Base-by-base conservation (phyloP, 176 grass and related monocot species). In the Oryza officinalis region DNA sequence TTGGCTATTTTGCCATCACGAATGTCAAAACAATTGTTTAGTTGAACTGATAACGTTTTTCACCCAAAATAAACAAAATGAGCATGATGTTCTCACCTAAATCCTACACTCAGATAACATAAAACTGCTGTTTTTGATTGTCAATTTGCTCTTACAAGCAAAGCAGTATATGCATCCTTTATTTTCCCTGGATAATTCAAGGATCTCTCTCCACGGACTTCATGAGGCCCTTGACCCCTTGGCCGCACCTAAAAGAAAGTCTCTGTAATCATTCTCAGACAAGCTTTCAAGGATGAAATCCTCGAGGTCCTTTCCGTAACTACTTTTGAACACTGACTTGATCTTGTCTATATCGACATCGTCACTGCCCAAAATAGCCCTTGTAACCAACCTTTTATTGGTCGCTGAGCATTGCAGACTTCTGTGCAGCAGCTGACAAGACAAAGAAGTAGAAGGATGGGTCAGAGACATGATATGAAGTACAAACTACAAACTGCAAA, bases 291-390 rank as follows among this genome's bases (percentile, higher is more conserved):
- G 81, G 80, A 98, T 94, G 78, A 88, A 92, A 77, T 96, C 91
- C 46, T 64, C 74, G n/a, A 98, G 43, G 81, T 83, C 90, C 73
- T 69, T 94, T 30, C 87, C 93, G 10, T 79, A 86, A 10, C 75
- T 88, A 46, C 81, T 90, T 83, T 89, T 82, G 72, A 93, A 98
- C 44, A 47, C 77, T 43, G 83, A 69, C 57, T 80, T 95, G 72
- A 98, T 90, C 69, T 95, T 89, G 10, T 80, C 86, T 46, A 95
- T 83, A 30, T 91, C 91, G 18, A 87, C 68, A 41, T 93, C 89
- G 22, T 89, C 87, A 74, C 92, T 72, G 68, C 96, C 96, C 54
- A 98, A 47, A 30, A 95, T 83, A n/a, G 88, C 89, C 74, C 96
- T 93, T 50, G 91, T 81, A 65, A 92, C 74, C 65, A 87, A 77